phyloP scores from a whole-genome alignment of 495 filamentous ascomycete species.

The Aspergillus haitiensis region DNA sequence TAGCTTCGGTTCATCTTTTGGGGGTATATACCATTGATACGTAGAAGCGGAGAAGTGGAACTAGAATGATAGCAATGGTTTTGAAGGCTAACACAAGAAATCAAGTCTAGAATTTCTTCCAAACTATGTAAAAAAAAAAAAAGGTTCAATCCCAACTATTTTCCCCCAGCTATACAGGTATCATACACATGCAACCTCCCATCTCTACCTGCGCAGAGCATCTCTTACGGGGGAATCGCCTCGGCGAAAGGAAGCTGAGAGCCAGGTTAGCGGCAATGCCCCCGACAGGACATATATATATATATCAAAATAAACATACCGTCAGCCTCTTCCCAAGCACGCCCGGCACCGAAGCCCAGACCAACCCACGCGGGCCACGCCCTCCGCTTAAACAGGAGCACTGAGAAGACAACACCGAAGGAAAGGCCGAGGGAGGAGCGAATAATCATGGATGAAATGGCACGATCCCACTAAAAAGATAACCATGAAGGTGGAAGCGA shows the following conservation, averaged over 20 bases:
- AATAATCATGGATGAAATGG: slow-evolving; percentile 93
- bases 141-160: slow-evolving; percentile 17
- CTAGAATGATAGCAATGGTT: not conserved
- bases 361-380: slow-evolving; percentile 94
- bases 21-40: not conserved
- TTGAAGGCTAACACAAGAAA: slow-evolving; percentile 1
- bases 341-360: slow-evolving; percentile 89
- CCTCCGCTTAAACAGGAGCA: slow-evolving; percentile 94
- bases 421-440: slow-evolving; percentile 90
- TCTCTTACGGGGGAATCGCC: slow-evolving; percentile 48
- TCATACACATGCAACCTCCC: slow-evolving; percentile 40
- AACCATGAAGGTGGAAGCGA: slow-evolving; percentile 11
- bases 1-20: not conserved
- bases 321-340: slow-evolving; percentile 86
- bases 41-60: not conserved
- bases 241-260: slow-evolving; percentile 49
- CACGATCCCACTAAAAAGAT: slow-evolving; percentile 86
- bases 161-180: slow-evolving; percentile 43
- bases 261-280: slow-evolving; percentile 18
- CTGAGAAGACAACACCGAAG: slow-evolving; percentile 97
- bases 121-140: slow-evolving; percentile 20
- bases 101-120: slow-evolving; percentile 26
- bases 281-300: not conserved
- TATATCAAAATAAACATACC: slow-evolving; percentile 38
- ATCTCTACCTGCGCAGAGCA: slow-evolving; percentile 44